Percentiles rank a stretch among this genome's conserved stretches.
Evolutionary conservation across 2,329 filamentous ascomycete genomes (phyloP).

Genomic region (Aspergillus aculeatinus): DNA sequence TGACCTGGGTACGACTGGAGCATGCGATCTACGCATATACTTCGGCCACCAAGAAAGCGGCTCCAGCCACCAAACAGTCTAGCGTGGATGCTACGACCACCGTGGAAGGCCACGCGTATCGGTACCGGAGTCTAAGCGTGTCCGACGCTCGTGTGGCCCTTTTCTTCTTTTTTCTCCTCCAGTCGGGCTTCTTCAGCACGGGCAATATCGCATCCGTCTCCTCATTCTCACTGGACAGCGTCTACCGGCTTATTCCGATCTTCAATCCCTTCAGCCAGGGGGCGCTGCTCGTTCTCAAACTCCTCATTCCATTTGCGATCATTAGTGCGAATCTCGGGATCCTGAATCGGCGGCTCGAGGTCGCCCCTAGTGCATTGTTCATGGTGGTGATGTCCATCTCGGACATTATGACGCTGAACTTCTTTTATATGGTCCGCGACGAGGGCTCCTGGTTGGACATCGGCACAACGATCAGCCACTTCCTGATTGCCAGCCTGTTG

Average conservation of each 20-base stretch:
- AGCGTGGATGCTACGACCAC: conserved; percentile 35
- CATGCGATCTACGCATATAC: conserved; percentile 64
- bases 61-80: conserved; percentile 26
- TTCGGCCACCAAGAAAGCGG: conserved; percentile 18
- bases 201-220: conserved; percentile 94
- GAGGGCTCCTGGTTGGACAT: conserved; percentile 98
- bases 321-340: conserved; percentile 94
- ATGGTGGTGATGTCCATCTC: conserved; percentile 91
- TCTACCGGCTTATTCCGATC: conserved; percentile 80
- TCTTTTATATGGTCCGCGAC: conserved; percentile 97
- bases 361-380: conserved; percentile 85
- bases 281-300: conserved; percentile 79
- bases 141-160: conserved; percentile 85
- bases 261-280: conserved; percentile 94
- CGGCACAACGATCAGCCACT: conserved; percentile 93
- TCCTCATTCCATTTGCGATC: conserved; percentile 89
- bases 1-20: conserved; percentile 91
- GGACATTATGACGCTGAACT: conserved; percentile 88
- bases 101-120: conserved; percentile 32
- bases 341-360: conserved; percentile 76
- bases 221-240: conserved; percentile 89
- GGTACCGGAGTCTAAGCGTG: conserved; percentile 68
- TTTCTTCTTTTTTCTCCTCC: conserved; percentile 92
- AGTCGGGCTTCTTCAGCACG: conserved; percentile 95
- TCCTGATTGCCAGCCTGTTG: conserved; percentile 83